These are phyloP conservation scores for Clathrus columnatus DNA, from an alignment of 768 basidiomycete genomes.

Conservation along the genomic window DNA sequence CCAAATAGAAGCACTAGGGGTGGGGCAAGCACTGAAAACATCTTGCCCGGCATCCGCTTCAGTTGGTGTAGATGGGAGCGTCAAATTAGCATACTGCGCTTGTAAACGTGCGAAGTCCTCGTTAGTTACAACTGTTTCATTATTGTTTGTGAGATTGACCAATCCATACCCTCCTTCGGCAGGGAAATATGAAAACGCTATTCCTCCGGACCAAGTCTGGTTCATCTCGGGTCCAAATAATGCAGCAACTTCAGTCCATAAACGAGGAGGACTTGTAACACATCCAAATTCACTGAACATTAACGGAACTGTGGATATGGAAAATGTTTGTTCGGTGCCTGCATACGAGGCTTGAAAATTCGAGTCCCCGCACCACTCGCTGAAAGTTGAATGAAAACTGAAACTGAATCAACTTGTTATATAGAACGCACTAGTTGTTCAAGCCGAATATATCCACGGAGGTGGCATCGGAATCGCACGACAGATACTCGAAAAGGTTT, in stretches of 20 bases:
- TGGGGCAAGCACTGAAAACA: constrained; percentile 53
- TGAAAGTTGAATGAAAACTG: constrained; percentile 21
- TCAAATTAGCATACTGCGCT: constrained; percentile 48
- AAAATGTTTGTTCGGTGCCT: constrained; percentile 20
- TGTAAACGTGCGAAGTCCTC: constrained; percentile 61
- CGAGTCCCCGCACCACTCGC: constrained; percentile 75
- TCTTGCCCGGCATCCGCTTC: constrained; percentile 42
- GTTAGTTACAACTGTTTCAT: constrained; percentile 54
- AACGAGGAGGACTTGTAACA: constrained; percentile 48
- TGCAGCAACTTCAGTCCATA: constrained; percentile 73
- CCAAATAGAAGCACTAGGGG: constrained; percentile 43
- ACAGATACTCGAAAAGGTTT: constrained; percentile 67
- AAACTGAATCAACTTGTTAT: constrained; percentile 14
- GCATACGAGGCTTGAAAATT: constrained; percentile 45
- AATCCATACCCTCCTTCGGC: constrained; percentile 77
- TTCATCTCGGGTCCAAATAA: constrained; percentile 69
- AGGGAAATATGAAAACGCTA: constrained; percentile 89
- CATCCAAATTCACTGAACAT: constrained; percentile 91
- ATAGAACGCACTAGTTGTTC: constrained; percentile 66
- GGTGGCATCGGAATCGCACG: constrained; percentile 62
- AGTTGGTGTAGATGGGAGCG: constrained; percentile 54
- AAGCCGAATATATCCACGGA: constrained; percentile 82
- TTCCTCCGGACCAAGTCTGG: constrained; percentile 76
- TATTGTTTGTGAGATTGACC: constrained; percentile 64
- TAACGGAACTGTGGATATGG: constrained; percentile 62